A percentile compares a stretch with the other conserved stretches of the same genome.
Evolutionary conservation across 2,329 filamentous ascomycete species (phyloP).

Genomic region (Colletotrichum godetiae): DNA sequence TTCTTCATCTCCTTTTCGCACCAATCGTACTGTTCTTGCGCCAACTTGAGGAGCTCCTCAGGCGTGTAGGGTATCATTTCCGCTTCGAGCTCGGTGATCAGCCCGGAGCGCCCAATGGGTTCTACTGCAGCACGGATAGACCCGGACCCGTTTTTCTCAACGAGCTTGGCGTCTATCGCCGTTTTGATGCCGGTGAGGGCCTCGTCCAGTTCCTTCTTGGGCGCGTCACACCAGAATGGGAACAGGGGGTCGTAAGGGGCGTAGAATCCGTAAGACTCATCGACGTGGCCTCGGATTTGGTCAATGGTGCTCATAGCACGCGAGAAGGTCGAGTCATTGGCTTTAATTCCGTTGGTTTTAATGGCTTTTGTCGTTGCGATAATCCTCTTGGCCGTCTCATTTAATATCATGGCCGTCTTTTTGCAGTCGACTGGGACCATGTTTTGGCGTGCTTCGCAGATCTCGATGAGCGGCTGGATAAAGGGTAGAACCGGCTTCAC

Average conservation of each 20-base stretch:
- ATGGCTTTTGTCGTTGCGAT: constrained; percentile 48
- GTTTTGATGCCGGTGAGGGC: constrained; percentile 49
- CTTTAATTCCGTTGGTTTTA: constrained; percentile 43
- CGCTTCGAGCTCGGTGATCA: constrained; percentile 62
- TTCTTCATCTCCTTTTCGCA: constrained; percentile 66
- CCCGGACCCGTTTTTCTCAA: constrained; percentile 18
- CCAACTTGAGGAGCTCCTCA: constrained; percentile 65
- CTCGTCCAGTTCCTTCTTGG: constrained; percentile 53
- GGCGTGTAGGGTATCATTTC: constrained; percentile 70
- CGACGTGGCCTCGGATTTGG: constrained; percentile 53
- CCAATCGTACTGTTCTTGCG: constrained; percentile 63
- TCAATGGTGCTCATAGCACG: constrained; percentile 49
- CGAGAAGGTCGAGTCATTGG: constrained; percentile 31
- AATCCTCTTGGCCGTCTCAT: constrained; percentile 48
- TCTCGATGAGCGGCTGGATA: constrained; percentile 49
- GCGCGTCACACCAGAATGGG: constrained; percentile 65
- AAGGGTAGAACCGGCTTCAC: constrained; percentile 58
- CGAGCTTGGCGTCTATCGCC: constrained; percentile 52
- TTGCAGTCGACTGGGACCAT: constrained; percentile 56
- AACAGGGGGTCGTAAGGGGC: constrained; percentile 66
- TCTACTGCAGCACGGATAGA: constrained; percentile 53
- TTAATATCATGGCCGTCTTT: constrained; percentile 54
- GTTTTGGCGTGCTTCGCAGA: constrained; percentile 61
- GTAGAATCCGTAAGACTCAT: constrained; percentile 63
- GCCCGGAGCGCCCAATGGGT: constrained; percentile 63